Percentiles rank a stretch among this genome's conserved stretches.
These are phyloP conservation scores for Proliferodiscus dingleyae DNA, from an alignment of 2,329 filamentous ascomycete species.

Conservation along the genomic window DNA sequence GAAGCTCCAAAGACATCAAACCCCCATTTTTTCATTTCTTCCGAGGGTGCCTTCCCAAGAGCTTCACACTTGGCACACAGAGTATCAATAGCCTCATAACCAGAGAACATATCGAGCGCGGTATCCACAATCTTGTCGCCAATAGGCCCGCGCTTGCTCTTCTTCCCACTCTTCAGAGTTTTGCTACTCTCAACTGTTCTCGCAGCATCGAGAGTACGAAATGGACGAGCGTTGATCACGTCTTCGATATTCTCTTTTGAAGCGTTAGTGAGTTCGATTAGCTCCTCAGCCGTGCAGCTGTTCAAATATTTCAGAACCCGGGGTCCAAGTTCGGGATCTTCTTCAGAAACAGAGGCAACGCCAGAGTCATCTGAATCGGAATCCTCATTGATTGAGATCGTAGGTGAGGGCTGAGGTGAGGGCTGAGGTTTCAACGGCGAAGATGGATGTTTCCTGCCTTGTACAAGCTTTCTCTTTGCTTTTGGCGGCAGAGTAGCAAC, in stretches of 20 bases:
- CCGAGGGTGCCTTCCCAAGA: conserved; percentile 61
- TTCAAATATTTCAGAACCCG: conserved; percentile 80
- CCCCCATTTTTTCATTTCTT: conserved; percentile 64
- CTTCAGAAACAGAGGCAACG: conserved; percentile 30
- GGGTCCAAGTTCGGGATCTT: conserved; percentile 41
- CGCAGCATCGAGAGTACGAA: conserved; percentile 60
- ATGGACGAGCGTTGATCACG: conserved; percentile 72
- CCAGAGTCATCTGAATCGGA: conserved; percentile 30
- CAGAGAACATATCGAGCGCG: conserved; percentile 67
- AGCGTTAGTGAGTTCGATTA: conserved; percentile 76
- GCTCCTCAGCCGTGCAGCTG: conserved; percentile 65
- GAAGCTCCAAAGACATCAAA: conserved; percentile 57
- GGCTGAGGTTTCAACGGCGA: conserved; percentile 21
- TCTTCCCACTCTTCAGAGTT: conserved; percentile 45
- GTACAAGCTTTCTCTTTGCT: conserved; percentile 30
- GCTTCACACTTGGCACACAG: conserved; percentile 72
- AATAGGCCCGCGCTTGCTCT: conserved; percentile 43
- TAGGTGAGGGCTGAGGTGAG: conserved; percentile 18
- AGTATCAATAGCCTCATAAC: conserved; percentile 77
- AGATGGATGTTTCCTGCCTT: conserved; percentile 29
- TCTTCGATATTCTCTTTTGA: conserved; percentile 63
- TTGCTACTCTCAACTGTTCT: conserved; percentile 55
- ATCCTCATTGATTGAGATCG: conserved; percentile 17
- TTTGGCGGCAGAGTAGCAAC: conserved; percentile 22
- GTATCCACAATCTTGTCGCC: conserved; percentile 64